phyloP scores from a whole-genome alignment of 116 monocot species.

The Cymodocea nodosa region DNA sequence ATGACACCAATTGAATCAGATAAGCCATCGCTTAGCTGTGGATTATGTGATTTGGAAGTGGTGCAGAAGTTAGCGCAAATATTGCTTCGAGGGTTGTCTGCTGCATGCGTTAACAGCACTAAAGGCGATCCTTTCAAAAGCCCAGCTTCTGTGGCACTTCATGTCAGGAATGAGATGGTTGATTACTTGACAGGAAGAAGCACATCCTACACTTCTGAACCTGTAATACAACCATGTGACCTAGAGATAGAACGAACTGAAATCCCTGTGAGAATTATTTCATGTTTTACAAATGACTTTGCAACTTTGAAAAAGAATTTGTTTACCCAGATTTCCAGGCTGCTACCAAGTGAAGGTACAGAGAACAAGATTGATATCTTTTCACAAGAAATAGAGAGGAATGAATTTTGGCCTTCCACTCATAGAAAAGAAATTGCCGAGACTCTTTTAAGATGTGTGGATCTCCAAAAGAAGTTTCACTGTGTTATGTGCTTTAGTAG shows the following conservation, averaged over 20 bases:
- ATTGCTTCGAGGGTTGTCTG: slow-evolving; percentile 42
- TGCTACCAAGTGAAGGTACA: slow-evolving; percentile 43
- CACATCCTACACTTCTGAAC: slow-evolving; percentile 22
- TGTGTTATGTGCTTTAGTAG: slow-evolving; percentile 26
- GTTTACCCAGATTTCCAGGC: slow-evolving; percentile 34
- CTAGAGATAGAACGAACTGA: slow-evolving; percentile 9
- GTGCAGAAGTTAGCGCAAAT: slow-evolving; percentile 39
- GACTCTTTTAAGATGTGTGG: slow-evolving; percentile 34
- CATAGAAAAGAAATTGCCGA: slow-evolving; percentile 25
- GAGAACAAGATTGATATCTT: slow-evolving; percentile 72
- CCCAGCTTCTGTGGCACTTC: slow-evolving; percentile 30
- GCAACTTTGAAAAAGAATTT: slow-evolving; percentile 28
- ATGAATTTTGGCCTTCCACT: slow-evolving; percentile 39
- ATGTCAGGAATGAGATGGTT: slow-evolving; percentile 35
- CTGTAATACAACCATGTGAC: slow-evolving; percentile 10
- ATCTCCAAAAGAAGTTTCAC: slow-evolving; percentile 36
- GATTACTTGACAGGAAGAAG: slow-evolving; percentile 24
- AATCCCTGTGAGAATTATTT: slow-evolving; percentile 18
- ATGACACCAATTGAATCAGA: slow-evolving; percentile 3
- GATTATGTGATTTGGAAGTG: slow-evolving; percentile 31
- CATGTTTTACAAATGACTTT: slow-evolving; percentile 48
- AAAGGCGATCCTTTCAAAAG: slow-evolving; percentile 39
- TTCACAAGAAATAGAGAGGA: slow-evolving; percentile 44
- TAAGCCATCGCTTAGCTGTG: slow-evolving; percentile 15
- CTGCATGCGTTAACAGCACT: slow-evolving; percentile 48